phyloP scores from a whole-genome alignment of 1,139 yeast genomes.

The Candida sp. region DNA sequence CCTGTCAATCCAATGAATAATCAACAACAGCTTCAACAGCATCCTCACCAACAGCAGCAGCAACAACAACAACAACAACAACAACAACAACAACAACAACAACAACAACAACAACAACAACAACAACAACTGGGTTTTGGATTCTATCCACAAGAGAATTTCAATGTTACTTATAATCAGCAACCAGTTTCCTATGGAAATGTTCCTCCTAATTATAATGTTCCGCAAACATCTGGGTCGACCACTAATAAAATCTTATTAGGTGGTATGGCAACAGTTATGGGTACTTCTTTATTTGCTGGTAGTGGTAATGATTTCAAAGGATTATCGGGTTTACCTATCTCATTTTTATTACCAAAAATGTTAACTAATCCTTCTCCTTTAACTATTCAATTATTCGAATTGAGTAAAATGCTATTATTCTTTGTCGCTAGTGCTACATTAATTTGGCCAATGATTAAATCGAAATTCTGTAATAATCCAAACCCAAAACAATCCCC shows the following conservation, averaged over 20 bases:
- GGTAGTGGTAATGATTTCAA: constrained; percentile 35
- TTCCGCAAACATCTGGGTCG: constrained; percentile 4
- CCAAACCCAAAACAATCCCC: constrained; percentile 2
- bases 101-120: too few species aligned
- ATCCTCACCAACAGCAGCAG: constrained; percentile 6
- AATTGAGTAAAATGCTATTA: constrained; percentile 21
- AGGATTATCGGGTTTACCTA: constrained; percentile 37
- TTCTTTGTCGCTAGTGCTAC: constrained; percentile 23
- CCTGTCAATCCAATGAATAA: constrained; percentile 2
- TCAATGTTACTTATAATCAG: constrained; percentile 18
- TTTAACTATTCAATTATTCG: constrained; percentile 22
- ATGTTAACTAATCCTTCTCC: constrained; percentile 23
- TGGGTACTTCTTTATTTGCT: constrained; percentile 46
- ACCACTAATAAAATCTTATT: constrained; percentile 34
- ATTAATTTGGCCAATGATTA: constrained; percentile 21
- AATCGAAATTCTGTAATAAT: background rate
- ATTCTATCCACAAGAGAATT: constrained; percentile 16
- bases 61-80: constrained; percentile 6
- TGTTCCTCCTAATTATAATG: constrained; percentile 2
- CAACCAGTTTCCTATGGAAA: constrained; percentile 10
- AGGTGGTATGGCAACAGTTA: constrained; percentile 56
- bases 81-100: too few species aligned
- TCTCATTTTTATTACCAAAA: constrained; percentile 22
- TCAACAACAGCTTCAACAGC: constrained; percentile 6
- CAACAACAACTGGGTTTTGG: constrained; percentile 21